These are phyloP conservation scores for Ganoderma sp. DNA, from an alignment of 1,284 basidiomycete species.

Conservation along the genomic window DNA sequence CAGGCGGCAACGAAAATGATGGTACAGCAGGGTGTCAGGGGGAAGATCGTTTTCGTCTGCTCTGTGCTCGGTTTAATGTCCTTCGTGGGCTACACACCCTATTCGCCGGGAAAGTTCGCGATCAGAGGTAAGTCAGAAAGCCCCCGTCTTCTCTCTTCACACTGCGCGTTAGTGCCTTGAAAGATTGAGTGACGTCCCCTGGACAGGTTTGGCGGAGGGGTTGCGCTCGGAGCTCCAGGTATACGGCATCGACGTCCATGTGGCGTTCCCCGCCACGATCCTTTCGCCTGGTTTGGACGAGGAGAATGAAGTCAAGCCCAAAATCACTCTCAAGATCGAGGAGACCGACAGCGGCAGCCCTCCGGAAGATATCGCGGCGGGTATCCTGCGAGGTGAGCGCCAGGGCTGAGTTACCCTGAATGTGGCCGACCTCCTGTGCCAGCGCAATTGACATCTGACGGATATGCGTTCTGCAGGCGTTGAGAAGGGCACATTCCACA, in stretches of 20 bases:
- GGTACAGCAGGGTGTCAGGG: conserved; percentile 61
- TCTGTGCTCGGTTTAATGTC: conserved; percentile 83
- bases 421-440: too few species aligned
- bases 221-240: conserved; percentile 84
- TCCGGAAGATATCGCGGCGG: conserved; percentile 70
- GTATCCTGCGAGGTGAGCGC: conserved; percentile 24
- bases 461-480: conserved; percentile 56
- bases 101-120: conserved; percentile 82
- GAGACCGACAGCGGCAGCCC: conserved; percentile 73
- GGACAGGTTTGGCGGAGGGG: conserved; percentile 82
- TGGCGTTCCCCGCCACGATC: conserved; percentile 91
- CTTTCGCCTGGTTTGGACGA: conserved; percentile 79
- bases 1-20: conserved; percentile 78
- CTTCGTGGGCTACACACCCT: conserved; percentile 85
- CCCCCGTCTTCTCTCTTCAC: conserved; percentile 4
- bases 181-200: background rate
- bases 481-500: conserved; percentile 75
- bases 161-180: background rate
- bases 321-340: conserved; percentile 82
- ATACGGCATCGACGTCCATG: conserved; percentile 82
- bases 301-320: conserved; percentile 86
- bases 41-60: conserved; percentile 83
- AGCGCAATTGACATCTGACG: background rate
- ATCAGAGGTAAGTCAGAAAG: conserved; percentile 66
- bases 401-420: too few species aligned